phyloP scores from a whole-genome alignment of 2,329 filamentous ascomycete genomes.

The Neoascochyta sp. region DNA sequence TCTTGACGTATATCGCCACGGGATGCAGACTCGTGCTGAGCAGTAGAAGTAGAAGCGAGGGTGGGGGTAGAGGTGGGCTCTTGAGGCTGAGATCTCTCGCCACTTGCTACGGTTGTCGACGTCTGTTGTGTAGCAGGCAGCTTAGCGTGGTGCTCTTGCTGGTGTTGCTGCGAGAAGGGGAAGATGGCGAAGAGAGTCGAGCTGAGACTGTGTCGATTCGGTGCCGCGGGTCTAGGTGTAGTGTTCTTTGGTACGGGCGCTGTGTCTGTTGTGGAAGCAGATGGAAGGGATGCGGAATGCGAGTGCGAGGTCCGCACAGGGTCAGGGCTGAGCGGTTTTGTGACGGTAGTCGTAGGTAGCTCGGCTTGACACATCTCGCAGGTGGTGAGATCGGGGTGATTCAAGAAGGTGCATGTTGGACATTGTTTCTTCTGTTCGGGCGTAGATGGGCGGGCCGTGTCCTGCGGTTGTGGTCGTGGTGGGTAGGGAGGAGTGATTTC shows the following conservation, averaged over 20 bases:
- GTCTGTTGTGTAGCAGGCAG: conserved; percentile 22
- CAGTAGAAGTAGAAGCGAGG: too few relatives aligned
- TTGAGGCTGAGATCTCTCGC: too few relatives aligned
- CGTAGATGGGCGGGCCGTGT: conserved; percentile 13
- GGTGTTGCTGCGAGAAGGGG: conserved; percentile 33
- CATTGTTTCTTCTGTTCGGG: conserved; percentile 34
- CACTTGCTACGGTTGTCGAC: conserved; percentile 2
- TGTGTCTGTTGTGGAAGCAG: conserved; percentile 9
- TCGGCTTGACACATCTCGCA: conserved; percentile 35
- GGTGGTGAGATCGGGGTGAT: conserved; percentile 26
- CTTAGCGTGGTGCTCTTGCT: conserved; percentile 29
- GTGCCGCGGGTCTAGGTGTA: conserved; percentile 15
- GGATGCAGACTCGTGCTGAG: too few relatives aligned
- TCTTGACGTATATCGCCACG: too few relatives aligned
- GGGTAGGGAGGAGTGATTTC: conserved; percentile 17
- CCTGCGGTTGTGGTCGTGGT: conserved; percentile 13
- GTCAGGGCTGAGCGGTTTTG: conserved; percentile 23
- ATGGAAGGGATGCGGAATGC: conserved; percentile 29
- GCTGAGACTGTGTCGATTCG: conserved; percentile 33
- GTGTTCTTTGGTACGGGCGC: conserved; percentile 6
- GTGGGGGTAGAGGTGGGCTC: too few relatives aligned
- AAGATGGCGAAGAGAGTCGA: conserved; percentile 36
- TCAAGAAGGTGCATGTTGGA: conserved; percentile 35
- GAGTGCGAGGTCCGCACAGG: conserved; percentile 18
- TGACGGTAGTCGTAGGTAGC: conserved; percentile 20